Conservation (phyloP, 805 yeast genomes). For the Debaryomyces maramus region DNA sequence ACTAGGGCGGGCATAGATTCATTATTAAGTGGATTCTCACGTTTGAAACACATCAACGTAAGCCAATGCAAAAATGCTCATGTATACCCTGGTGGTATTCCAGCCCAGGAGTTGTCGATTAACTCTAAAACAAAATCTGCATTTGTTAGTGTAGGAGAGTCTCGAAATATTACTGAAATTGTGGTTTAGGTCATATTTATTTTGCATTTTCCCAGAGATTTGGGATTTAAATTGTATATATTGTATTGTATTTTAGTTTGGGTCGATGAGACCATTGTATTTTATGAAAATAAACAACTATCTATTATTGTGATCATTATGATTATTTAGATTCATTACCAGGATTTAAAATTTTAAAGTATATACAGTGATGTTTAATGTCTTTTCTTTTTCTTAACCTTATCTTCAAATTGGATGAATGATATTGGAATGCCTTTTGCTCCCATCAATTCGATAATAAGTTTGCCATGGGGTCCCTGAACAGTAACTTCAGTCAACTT, state of each 20-base stretch:
- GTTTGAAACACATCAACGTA: conserved; percentile 54
- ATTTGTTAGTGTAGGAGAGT: conserved; percentile 54
- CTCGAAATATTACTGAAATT: conserved; percentile 57
- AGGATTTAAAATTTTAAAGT: no score
- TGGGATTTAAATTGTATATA: no score
- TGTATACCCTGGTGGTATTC: conserved; percentile 57
- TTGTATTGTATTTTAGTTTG: no score
- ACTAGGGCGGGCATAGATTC: conserved; percentile 78
- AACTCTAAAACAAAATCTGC: conserved; percentile 56
- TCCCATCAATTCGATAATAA: conserved; percentile 57
- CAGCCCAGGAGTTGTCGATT: conserved; percentile 54
- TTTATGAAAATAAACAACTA: no score
- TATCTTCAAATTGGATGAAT: conserved; percentile 69
- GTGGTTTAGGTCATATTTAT: conserved; percentile 44
- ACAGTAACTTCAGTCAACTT: conserved; percentile 69
- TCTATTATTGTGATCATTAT: no score
- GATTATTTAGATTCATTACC: not conserved
- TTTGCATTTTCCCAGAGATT: no score
- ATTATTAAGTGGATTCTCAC: conserved; percentile 54
- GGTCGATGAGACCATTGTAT: no score
- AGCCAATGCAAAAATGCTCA: conserved; percentile 75
- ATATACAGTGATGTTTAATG: not conserved
- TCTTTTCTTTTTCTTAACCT: conserved; percentile 51
- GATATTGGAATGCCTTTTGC: conserved; percentile 61
- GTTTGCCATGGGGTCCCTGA: conserved; percentile 84